phyloP scores from a whole-genome alignment of 495 filamentous ascomycete species.

The Lasiosphaeriaceae sp. region DNA sequence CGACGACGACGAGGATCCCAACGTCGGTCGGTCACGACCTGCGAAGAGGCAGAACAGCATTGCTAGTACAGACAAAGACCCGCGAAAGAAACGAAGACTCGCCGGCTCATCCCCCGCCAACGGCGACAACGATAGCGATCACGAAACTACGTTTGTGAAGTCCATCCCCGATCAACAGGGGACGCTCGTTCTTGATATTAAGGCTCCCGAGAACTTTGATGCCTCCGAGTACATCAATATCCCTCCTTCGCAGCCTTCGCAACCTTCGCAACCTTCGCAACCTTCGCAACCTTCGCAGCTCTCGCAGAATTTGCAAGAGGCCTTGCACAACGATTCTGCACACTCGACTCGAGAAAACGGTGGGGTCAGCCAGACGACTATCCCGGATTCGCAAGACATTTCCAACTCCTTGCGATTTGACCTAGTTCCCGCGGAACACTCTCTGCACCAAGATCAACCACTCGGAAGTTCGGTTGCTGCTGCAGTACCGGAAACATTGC shows the following conservation, averaged over 20 bases:
- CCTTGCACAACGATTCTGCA: background rate
- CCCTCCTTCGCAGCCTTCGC: background rate
- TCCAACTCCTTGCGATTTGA: constrained; percentile 13
- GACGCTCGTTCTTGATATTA: constrained; percentile 15
- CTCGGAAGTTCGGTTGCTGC: background rate
- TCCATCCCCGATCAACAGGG: background rate
- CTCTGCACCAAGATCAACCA: background rate
- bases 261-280: background rate
- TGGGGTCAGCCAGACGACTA: constrained; percentile 18
- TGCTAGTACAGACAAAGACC: background rate
- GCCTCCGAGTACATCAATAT: constrained; percentile 12
- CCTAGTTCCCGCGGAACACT: background rate
- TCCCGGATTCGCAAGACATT: constrained; percentile 30
- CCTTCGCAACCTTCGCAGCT: constrained; percentile 1
- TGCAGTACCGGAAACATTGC: too few relatives aligned
- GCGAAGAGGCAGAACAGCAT: background rate
- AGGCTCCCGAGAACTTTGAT: constrained; percentile 11
- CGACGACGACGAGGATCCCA: background rate
- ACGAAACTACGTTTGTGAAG: background rate
- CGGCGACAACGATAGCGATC: background rate
- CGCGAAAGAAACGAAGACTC: constrained; percentile 4
- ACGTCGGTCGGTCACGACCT: background rate
- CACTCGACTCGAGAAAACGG: background rate
- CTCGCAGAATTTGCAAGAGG: constrained; percentile 13
- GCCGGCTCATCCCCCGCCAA: background rate